Evolutionary conservation across 495 filamentous ascomycete genomes (phyloP).

Genomic region (Penicillium manginii): DNA sequence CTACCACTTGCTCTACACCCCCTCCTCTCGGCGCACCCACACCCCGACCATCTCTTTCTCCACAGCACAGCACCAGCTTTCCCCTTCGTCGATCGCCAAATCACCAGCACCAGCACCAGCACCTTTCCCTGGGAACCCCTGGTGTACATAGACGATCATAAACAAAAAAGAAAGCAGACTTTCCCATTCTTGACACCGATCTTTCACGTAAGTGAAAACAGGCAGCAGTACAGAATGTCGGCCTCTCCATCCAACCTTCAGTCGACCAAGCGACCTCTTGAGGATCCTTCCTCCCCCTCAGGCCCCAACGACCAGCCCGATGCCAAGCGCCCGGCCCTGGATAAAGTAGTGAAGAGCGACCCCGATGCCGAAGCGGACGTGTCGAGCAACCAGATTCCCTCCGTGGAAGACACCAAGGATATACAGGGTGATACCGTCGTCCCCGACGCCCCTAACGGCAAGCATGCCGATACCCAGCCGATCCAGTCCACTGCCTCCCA

Average conservation of each 20-base stretch:
- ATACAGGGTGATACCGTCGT: constrained; percentile 69
- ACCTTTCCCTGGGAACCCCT: constrained; percentile 86
- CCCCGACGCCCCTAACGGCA: constrained; percentile 68
- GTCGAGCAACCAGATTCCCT: constrained; percentile 44
- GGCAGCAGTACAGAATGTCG: constrained; percentile 54
- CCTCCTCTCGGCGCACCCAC: constrained; percentile 29
- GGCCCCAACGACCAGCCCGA: constrained; percentile 90
- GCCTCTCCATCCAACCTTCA: constrained; percentile 64
- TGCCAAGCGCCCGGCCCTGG: constrained; percentile 93
- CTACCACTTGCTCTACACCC: constrained; percentile 32
- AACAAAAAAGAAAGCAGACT: constrained; percentile 47
- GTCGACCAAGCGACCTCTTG: constrained; percentile 89
- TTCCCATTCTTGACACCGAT: constrained; percentile 48
- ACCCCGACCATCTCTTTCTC: constrained; percentile 34
- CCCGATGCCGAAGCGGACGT: constrained; percentile 57
- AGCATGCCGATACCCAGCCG: constrained; percentile 57
- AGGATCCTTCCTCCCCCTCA: constrained; percentile 94
- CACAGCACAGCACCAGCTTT: constrained; percentile 50
- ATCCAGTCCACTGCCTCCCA: constrained; percentile 67
- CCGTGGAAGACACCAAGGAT: constrained; percentile 49
- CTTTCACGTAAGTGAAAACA: constrained; percentile 47
- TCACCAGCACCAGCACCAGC: constrained; percentile 62
- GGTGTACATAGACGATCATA: constrained; percentile 87
- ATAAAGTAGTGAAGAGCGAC: constrained; percentile 75
- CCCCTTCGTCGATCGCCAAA: constrained; percentile 49